Evolutionary conservation across 1,284 basidiomycete species (phyloP).

Genomic region (Phellopilus nigrolimitatus): DNA sequence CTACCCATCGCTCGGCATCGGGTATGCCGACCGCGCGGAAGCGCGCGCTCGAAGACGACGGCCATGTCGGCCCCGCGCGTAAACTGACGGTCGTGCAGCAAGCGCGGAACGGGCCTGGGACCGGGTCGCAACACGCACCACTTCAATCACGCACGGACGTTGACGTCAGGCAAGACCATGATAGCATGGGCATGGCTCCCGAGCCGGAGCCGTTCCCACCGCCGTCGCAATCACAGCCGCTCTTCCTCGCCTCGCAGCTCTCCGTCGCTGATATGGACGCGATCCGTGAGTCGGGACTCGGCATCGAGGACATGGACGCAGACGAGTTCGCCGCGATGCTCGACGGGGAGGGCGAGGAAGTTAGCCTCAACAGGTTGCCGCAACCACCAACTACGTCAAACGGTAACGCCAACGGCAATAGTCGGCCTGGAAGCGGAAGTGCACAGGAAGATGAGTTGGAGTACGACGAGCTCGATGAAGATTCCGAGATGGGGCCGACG

Average conservation of each 20-base stretch:
- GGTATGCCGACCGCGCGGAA: slow-evolving; percentile 8
- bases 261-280: slow-evolving; percentile 47
- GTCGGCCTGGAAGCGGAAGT: background rate
- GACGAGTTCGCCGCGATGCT: slow-evolving; percentile 59
- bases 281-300: slow-evolving; percentile 54
- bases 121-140: background rate
- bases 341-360: slow-evolving; percentile 62
- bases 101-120: too few species aligned
- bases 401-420: background rate
- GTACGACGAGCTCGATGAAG: slow-evolving; percentile 9
- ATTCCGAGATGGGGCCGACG: slow-evolving; percentile 12
- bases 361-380: slow-evolving; percentile 24
- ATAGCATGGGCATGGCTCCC: slow-evolving; percentile 2
- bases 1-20: slow-evolving; percentile 1
- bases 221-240: slow-evolving; percentile 47
- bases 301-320: slow-evolving; percentile 58
- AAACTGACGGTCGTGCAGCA: background rate
- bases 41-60: slow-evolving; percentile 11
- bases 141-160: background rate
- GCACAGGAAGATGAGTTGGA: slow-evolving; percentile 4
- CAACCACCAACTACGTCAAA: background rate
- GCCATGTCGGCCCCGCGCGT: background rate
- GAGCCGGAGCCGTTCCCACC: slow-evolving; percentile 14
- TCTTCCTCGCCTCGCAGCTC: slow-evolving; percentile 58
- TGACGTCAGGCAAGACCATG: slow-evolving; percentile 17